Evolutionary conservation across 1,284 basidiomycete genomes (phyloP), one percentile per base, ranked within the genome.

Genomic region (Neonothopanus nambi): DNA sequence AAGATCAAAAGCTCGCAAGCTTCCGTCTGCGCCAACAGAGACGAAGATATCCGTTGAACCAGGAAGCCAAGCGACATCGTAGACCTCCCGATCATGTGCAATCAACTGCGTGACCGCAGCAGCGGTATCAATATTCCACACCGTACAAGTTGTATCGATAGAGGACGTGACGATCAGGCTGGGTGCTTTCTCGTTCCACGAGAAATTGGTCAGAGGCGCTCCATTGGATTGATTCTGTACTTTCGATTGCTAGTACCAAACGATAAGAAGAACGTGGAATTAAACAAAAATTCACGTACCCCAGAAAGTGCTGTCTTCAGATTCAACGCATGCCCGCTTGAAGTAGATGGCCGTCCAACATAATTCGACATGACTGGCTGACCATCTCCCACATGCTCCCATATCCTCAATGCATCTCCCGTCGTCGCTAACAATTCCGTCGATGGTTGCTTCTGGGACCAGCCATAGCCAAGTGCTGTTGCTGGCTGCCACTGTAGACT

Each of bases 21-120:
- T 94, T 11, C 97, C 97, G 67, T 99, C 97, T 12, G 96, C 97
- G 21, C 97, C 97, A 18, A 99, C 97, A 13, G 93, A 96, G 30
- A 98, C 95, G 70, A 99, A 99, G 59, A 98, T 95, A 69, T 99
- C 95, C 3, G 92, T 91, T 11, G 93, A 96, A n/a, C 89, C 85
- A 1, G 97, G 97, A n/a, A 98, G 84, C 96, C 97, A 98, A 38
- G 93, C 95, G 46, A 96, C 93, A 66, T 96, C 93, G 71, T 95
- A 95, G 5, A 99, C 97, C 69, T 98, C 97, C 44, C 94, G 85
- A 77, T 99, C 97, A 74, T 99, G 97, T 0, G 97, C 97, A 67
- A 96, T 96, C 61, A 95, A 84, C 70, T 99, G 97, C 1, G 97
- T 99, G 64, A 99, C 85, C 13, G 97, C 96, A n/a, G 91, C 88